Conservation (phyloP, 2,329 filamentous ascomycete genomes). For the Talaromyces sp. region DNA sequence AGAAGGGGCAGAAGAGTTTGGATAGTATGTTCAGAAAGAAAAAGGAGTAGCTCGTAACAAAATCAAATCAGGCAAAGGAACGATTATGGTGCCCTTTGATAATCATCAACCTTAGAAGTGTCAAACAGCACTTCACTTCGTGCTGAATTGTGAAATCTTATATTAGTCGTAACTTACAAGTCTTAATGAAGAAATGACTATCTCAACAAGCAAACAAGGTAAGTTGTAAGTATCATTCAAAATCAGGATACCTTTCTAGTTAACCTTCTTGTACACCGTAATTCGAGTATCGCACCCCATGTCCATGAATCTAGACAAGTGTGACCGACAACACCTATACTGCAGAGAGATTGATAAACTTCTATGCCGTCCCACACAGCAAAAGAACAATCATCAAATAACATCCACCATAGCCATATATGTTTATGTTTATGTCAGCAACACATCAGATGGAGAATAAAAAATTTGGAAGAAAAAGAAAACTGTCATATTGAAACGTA, state of each 20-base stretch:
- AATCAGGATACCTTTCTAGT: background rate
- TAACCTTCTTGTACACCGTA: background rate
- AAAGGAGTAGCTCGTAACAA: constrained; percentile 11
- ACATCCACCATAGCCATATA: background rate
- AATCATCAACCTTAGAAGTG: too few relatives aligned
- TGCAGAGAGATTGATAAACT: background rate
- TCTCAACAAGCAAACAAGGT: background rate
- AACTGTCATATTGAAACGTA: background rate
- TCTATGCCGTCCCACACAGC: background rate
- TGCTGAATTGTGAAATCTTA: too few relatives aligned
- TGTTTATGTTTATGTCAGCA: background rate
- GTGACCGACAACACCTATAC: background rate
- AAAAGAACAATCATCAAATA: background rate
- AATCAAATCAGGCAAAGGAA: too few relatives aligned
- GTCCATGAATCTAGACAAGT: background rate
- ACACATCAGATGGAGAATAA: background rate
- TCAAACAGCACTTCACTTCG: too few relatives aligned
- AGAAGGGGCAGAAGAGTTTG: constrained; percentile 34
- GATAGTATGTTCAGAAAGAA: constrained; percentile 28
- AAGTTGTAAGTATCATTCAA: background rate
- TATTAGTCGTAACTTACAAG: too few relatives aligned
- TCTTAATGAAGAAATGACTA: background rate
- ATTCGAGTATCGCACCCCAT: background rate
- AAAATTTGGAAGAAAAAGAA: too few relatives aligned
- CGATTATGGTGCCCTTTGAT: too few relatives aligned